Evolutionary conservation across 768 basidiomycete genomes (phyloP).

Genomic region (Mycena capillaripes): DNA sequence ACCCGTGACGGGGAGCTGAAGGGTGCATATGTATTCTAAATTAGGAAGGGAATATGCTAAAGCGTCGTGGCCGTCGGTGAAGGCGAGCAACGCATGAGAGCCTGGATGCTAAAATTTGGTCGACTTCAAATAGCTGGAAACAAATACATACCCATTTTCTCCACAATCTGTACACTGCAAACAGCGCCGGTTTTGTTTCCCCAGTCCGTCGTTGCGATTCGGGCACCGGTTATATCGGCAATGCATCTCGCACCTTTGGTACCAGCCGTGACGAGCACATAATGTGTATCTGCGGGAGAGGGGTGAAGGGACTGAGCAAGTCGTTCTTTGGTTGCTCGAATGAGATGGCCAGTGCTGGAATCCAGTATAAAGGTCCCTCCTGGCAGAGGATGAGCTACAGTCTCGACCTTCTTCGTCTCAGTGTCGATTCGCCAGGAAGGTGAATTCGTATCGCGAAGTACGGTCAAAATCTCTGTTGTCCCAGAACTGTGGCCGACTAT

Average conservation of each 20-base stretch:
- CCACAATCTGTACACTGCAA: conserved; percentile 66
- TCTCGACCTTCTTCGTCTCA: conserved; percentile 54
- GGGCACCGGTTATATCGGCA: conserved; percentile 74
- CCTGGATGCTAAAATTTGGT: conserved; percentile 44
- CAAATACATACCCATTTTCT: conserved; percentile 66
- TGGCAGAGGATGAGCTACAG: conserved; percentile 59
- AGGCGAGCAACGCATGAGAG: conserved; percentile 67
- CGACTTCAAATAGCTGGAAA: conserved; percentile 9
- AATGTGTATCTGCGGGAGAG: conserved; percentile 41
- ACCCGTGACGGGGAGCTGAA: conserved; percentile 51
- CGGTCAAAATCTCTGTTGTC: conserved; percentile 68
- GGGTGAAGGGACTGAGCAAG: conserved; percentile 53
- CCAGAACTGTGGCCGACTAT: conserved; percentile 74
- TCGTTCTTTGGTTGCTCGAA: conserved; percentile 46
- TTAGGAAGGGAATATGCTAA: conserved; percentile 75
- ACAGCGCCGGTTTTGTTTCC: conserved; percentile 64
- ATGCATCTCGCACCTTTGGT: conserved; percentile 69
- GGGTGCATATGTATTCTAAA: conserved; percentile 68
- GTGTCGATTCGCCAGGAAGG: conserved; percentile 52
- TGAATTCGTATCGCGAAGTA: conserved; percentile 53
- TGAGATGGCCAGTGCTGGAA: conserved; percentile 60
- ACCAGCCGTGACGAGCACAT: conserved; percentile 65
- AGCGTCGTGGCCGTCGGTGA: conserved; percentile 63
- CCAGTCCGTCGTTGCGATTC: conserved; percentile 79
- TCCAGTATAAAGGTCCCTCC: conserved; percentile 69